Base-by-base conservation (phyloP, 768 basidiomycete species). In the Asterophora parasitica region DNA sequence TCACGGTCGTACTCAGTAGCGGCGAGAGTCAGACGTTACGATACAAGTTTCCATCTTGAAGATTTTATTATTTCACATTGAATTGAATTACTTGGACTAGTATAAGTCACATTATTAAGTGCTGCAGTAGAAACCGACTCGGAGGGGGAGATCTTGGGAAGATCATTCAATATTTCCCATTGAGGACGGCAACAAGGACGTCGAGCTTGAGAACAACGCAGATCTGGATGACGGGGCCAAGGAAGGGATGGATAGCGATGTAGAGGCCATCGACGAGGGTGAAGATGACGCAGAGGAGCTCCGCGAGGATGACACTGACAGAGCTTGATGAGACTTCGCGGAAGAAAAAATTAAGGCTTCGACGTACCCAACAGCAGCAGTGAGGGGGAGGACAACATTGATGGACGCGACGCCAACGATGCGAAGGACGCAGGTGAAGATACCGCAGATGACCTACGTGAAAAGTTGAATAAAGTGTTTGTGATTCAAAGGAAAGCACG, bases 251-350 rank as follows among this genome's bases (percentile, higher is more conserved):
- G 16, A 67, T 40, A 10, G 46, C 31, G 4, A n/a, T 48, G 4
- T 58, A 32, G 15, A 63, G 50, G 10, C 46, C 55, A 13, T 49
- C 53, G 5, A 62, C 58, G 8, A 59, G 30, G 9, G 12, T 11
- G 28, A 61, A 41, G 28, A 61, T 49, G 9, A 52, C 26, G 6
- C 13, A 28, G 4, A 53, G 33, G 39, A 59, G 49, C 13, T 49
- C 44, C 2, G 19, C 45, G 16, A 52, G 16, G 8, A 52, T 33
- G 15, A 28, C 20, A n/a, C 52, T 49, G 39, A 17, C 9, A 20
- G 40, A 13, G 38, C 20, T 12, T n/a, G n/a, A 20, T 20, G 16
- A 17, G 8, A 13, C 11, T 16, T 20, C 23, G 34, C 15, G 7
- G 0, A 26, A 8, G 19, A 8, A 30, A 10, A 30, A 9, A 15